Evolutionary conservation across 208 protist species (phyloP).

Genomic region (Leptomonas seymouri): DNA sequence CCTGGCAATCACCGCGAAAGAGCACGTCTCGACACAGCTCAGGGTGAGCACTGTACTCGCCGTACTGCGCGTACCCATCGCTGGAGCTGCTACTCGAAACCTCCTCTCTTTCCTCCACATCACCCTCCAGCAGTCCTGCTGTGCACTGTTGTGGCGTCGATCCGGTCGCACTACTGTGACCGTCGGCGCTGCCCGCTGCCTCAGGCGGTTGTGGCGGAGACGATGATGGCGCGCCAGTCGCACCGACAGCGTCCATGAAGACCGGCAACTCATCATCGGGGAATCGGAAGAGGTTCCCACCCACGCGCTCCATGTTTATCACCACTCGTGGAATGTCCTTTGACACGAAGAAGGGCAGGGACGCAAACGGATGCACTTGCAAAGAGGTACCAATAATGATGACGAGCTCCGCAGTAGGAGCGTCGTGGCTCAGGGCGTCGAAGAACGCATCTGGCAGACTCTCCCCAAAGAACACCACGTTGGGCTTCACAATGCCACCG

Average conservation of each 20-base stretch:
- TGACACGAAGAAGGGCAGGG: slow-evolving; percentile 62
- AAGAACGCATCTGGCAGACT: slow-evolving; percentile 90
- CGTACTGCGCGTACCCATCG: slow-evolving; percentile 64
- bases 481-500: slow-evolving; percentile 93
- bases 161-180: neutral
- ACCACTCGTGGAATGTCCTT: slow-evolving; percentile 83
- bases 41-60: slow-evolving; percentile 24
- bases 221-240: slow-evolving; percentile 1
- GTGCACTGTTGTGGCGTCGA: neutral
- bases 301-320: slow-evolving; percentile 89
- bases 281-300: slow-evolving; percentile 74
- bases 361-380: slow-evolving; percentile 94
- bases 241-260: neutral
- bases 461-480: slow-evolving; percentile 98
- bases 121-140: neutral
- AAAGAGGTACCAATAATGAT: slow-evolving; percentile 97
- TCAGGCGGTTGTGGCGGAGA: neutral
- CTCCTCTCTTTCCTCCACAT: neutral
- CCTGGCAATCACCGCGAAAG: slow-evolving; percentile 83
- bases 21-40: slow-evolving; percentile 63
- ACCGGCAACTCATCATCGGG: slow-evolving; percentile 38
- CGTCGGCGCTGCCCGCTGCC: neutral
- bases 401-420: slow-evolving; percentile 81
- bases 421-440: slow-evolving; percentile 61
- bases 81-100: slow-evolving; percentile 41